phyloP scores from a whole-genome alignment of 306 rosid genomes.

The Prunus armeniaca region DNA sequence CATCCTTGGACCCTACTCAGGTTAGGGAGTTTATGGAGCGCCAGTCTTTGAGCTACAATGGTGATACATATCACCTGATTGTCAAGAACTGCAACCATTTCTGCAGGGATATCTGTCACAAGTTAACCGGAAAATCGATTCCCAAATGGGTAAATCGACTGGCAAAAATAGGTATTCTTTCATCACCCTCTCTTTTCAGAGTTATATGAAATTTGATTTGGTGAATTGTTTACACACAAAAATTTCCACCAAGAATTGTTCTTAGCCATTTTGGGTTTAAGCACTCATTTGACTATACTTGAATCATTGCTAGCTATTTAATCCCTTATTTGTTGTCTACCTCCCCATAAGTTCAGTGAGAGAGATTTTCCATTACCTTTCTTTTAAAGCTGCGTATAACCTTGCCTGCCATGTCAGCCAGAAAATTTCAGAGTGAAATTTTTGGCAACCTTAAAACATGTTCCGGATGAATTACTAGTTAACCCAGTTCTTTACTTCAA shows the following conservation, averaged over 20 bases:
- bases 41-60: conserved; percentile 69
- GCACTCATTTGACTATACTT: too few species aligned
- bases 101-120: conserved; percentile 88
- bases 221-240: background rate
- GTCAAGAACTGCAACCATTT: conserved; percentile 97
- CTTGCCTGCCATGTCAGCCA: background rate
- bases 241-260: background rate
- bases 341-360: background rate
- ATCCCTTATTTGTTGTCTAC: background rate
- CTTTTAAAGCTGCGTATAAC: background rate
- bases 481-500: background rate
- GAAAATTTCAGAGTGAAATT: background rate
- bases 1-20: conserved; percentile 63
- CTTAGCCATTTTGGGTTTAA: background rate
- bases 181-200: background rate
- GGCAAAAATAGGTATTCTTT: conserved; percentile 79
- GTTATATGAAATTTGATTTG: conserved; percentile 13
- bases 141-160: conserved; percentile 97
- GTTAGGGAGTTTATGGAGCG: conserved; percentile 95
- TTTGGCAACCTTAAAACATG: background rate
- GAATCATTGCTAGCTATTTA: background rate
- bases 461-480: background rate
- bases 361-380: background rate
- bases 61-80: conserved; percentile 88
- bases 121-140: conserved; percentile 85